Base-by-base conservation (phyloP, 805 yeast species). In the Yamadazyma sp. region DNA sequence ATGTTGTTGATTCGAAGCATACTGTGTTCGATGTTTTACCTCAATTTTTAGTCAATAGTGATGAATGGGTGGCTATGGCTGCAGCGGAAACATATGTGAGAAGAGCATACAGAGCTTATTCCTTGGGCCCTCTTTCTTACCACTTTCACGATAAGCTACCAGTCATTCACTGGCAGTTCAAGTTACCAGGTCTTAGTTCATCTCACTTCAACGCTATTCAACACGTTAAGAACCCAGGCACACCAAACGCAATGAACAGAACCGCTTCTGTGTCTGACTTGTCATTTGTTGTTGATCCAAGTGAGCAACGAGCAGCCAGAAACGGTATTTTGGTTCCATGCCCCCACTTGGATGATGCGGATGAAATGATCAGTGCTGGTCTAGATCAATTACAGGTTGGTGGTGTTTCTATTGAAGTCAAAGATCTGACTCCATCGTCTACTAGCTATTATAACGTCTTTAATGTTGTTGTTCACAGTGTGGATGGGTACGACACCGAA, bases 51-150 rank as follows among this genome's bases (percentile, higher is more conserved):
- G 78, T 76, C 38, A 84, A 87, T 51, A 55, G 75, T 9, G 97
- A 95, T 55, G 85, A 84, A 32, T 86, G 87, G 74, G 91, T 93
- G 44, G 84, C 91, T 3, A 78, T 91, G 48, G 98, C 99, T 24
- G 98, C 99, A 24, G 88, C 95, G 31, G 97, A 93, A 66, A 95
- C 93, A 42, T 93, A 93, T 63, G 82, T 90, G 43, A 84, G 98
- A 62, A 84, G 99, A 62, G 95, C 98, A 30, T 93, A 90, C 72
- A 81, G 98, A 56, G 98, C 98, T 25, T 93, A 95, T 68, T 82
- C 88, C 27, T 82, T 93, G 45, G 82, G 86, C 38, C 84, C 82
- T 46, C 76, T 95, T 37, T 67, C 70, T 38, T 86, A 87, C 55
- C 77, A 74, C 46, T 65, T 68, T 51, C 59, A 69, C 22, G 71